These are phyloP conservation scores for Hymenoscyphus occultus DNA, from an alignment of 2,329 filamentous ascomycete species.

Conservation along the genomic window DNA sequence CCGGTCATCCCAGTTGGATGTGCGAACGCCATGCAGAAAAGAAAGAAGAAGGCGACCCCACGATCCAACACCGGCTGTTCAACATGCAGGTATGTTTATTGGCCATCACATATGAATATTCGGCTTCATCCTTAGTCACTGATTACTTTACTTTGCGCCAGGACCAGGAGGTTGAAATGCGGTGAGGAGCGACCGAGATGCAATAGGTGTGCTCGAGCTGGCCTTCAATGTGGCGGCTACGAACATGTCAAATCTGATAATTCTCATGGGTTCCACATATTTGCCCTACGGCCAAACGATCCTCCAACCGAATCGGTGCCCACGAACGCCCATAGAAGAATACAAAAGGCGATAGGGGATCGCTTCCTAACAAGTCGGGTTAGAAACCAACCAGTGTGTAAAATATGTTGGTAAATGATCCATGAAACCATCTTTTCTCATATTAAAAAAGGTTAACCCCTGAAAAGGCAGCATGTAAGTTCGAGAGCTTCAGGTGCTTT, in stretches of 20 bases:
- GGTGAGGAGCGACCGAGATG: background rate
- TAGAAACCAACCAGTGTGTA: background rate
- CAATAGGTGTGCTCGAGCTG: background rate
- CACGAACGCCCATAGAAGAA: background rate
- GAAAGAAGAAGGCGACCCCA: background rate
- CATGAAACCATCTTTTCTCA: background rate
- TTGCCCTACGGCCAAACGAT: background rate
- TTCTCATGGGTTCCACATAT: background rate
- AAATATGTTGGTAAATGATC: background rate
- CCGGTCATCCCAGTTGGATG: background rate
- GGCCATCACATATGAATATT: background rate
- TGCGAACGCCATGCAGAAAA: background rate
- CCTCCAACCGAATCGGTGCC: background rate
- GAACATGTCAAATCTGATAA: background rate
- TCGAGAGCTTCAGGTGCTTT: background rate
- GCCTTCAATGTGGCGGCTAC: background rate
- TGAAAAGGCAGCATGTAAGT: background rate
- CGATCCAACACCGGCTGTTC: background rate
- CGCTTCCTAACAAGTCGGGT: background rate
- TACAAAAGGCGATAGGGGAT: background rate
- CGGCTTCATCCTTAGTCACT: background rate
- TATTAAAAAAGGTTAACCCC: background rate
- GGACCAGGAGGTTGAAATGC: background rate
- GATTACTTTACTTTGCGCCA: background rate
- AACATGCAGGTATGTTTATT: background rate